A percentile compares a stretch with the other conserved stretches of the same genome.
phyloP scores from a whole-genome alignment of 768 basidiomycete species.

The Leccinum longicurvipes region DNA sequence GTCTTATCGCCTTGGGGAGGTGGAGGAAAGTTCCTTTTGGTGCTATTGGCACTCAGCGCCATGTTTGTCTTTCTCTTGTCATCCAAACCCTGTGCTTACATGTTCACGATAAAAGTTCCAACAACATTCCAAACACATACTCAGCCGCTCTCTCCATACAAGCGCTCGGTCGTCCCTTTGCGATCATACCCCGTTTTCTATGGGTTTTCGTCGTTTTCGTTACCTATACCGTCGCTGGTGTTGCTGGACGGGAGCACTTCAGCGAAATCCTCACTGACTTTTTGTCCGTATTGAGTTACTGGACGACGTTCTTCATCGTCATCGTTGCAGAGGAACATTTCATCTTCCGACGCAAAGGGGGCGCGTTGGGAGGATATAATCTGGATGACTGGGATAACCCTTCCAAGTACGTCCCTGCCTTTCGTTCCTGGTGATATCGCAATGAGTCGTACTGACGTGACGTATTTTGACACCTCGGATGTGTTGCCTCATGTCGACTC shows the following conservation, averaged over 20 bases:
- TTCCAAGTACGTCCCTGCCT: conserved; percentile 26
- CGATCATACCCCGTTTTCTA: conserved; percentile 42
- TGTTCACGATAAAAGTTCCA: conserved; percentile 23
- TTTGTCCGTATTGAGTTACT: conserved; percentile 42
- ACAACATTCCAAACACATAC: conserved; percentile 45
- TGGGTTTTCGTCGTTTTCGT: conserved; percentile 43
- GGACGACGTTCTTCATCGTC: conserved; percentile 46
- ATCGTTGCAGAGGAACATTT: conserved; percentile 46
- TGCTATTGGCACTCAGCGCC: conserved; percentile 42
- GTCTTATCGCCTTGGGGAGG: conserved; percentile 44
- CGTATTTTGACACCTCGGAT: too few species aligned
- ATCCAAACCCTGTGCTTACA: not conserved
- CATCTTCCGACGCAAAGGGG: conserved; percentile 40
- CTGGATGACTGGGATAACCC: conserved; percentile 46
- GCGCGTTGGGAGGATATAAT: conserved; percentile 49
- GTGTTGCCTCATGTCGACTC: not conserved
- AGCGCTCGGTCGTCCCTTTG: conserved; percentile 41
- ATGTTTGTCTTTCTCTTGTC: conserved; percentile 30
- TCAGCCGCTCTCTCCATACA: conserved; percentile 47
- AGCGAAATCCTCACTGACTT: conserved; percentile 42
- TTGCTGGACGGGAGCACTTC: conserved; percentile 45
- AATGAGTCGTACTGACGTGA: too few species aligned
- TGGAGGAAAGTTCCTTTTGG: conserved; percentile 39
- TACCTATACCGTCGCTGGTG: conserved; percentile 38
- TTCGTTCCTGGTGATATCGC: not conserved